Evolutionary conservation across 768 basidiomycete genomes (phyloP).

Genomic region (Pleurotus eryngii): DNA sequence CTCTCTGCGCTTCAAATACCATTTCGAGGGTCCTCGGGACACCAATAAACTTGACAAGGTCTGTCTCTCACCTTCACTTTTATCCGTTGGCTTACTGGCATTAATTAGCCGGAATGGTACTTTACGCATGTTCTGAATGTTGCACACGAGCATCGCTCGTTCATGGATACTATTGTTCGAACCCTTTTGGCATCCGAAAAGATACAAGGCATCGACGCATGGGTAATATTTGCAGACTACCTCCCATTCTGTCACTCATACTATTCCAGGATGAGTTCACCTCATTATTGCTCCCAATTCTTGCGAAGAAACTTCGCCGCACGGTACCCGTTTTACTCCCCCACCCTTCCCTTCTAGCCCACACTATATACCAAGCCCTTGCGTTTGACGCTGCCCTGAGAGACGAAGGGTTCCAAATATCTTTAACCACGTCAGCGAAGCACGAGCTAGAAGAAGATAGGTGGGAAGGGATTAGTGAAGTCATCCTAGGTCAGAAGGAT

Average conservation of each 20-base stretch:
- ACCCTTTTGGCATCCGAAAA: slow-evolving; percentile 61
- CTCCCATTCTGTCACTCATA: slow-evolving; percentile 2
- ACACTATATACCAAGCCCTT: slow-evolving; percentile 92
- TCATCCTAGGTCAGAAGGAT: slow-evolving; percentile 76
- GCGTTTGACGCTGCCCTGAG: slow-evolving; percentile 78
- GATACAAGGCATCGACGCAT: slow-evolving; percentile 64
- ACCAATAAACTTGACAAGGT: slow-evolving; percentile 96
- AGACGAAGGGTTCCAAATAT: slow-evolving; percentile 69
- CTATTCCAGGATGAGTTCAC: slow-evolving; percentile 75
- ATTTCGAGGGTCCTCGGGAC: slow-evolving; percentile 82
- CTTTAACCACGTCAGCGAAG: slow-evolving; percentile 42
- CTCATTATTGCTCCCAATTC: slow-evolving; percentile 69
- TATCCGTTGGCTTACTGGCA: background rate
- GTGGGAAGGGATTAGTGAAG: slow-evolving; percentile 80
- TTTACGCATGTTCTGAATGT: slow-evolving; percentile 89
- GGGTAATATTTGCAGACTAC: slow-evolving; percentile 40
- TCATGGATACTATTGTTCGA: slow-evolving; percentile 78
- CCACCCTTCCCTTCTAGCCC: slow-evolving; percentile 84
- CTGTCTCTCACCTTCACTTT: background rate
- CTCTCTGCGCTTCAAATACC: slow-evolving; percentile 86
- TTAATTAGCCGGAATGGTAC: slow-evolving; percentile 89
- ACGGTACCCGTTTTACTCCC: slow-evolving; percentile 72
- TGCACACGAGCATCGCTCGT: slow-evolving; percentile 77
- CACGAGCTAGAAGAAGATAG: slow-evolving; percentile 19
- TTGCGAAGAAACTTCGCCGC: slow-evolving; percentile 70